A percentile compares a stretch with the other conserved stretches of the same genome.
Conservation (phyloP, 2,329 filamentous ascomycete genomes). For the Aspergillus ruber region DNA sequence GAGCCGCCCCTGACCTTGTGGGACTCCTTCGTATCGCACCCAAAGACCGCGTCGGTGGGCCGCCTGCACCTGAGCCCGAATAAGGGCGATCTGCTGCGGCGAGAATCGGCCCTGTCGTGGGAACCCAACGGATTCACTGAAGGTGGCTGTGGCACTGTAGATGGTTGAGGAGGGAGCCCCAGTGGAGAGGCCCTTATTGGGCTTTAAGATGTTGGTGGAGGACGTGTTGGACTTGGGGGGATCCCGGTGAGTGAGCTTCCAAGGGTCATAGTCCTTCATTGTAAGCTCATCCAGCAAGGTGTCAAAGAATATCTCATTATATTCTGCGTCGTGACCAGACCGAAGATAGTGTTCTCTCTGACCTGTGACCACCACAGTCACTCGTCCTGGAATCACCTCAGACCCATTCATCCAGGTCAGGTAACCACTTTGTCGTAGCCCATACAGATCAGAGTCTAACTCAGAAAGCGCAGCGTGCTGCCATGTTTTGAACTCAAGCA, state of each 20-base stretch:
- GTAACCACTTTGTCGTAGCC: constrained; percentile 15
- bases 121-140: constrained; percentile 7
- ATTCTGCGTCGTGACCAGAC: not conserved
- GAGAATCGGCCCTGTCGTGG: constrained; percentile 14
- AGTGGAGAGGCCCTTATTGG: not conserved
- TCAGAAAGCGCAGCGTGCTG: constrained; percentile 10
- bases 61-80: constrained; percentile 11
- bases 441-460: constrained; percentile 13
- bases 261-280: constrained; percentile 3
- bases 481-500: constrained; percentile 18
- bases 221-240: not conserved
- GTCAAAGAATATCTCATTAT: constrained; percentile 9
- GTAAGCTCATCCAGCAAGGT: constrained; percentile 7
- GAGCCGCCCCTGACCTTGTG: constrained; percentile 2
- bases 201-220: not conserved
- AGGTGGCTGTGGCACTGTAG: constrained; percentile 10
- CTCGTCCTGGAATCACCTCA: constrained; percentile 11
- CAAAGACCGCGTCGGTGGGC: constrained; percentile 12
- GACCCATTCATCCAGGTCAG: constrained; percentile 18
- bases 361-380: constrained; percentile 20
- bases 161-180: not conserved
- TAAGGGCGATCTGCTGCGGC: constrained; percentile 10
- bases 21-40: constrained; percentile 10
- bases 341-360: not conserved
- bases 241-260: not conserved